Base-by-base conservation (phyloP, 1,284 basidiomycete genomes). In the Inonotus obliquus region DNA sequence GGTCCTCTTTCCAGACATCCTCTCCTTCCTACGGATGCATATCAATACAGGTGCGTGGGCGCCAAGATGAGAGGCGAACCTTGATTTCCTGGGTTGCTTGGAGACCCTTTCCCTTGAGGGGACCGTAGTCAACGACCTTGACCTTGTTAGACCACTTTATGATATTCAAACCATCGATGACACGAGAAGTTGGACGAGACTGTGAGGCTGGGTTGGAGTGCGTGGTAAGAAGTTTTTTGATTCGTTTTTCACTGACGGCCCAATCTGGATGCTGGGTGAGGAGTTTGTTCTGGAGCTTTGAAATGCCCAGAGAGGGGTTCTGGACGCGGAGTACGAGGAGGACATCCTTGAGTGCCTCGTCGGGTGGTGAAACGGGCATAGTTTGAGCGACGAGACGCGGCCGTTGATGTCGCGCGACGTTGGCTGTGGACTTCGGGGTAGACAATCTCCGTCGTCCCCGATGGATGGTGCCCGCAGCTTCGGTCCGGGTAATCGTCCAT, bases 1-100 rank as follows among this genome's bases (percentile, higher is more conserved):
- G 87, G 68, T 89, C 86, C 70, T 96, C 93, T 63, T 86, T 88
- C 89, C 93, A 96, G 4, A 96, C 69, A 9, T 84, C 76, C 65
- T 94, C 90, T 0, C 89, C 91, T 67, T 85, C 80, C 11, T 75
- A 73, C 61, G n/a, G 29, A 49, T 25, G n/a, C 32, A 23, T 17
- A 49, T 10, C 51, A 52, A 52, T 35, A 32, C 11, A 25, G 23
- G 17, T 32, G 29, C 3, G 51, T 35, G n/a, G 51, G 17, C n/a
- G n/a, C n/a, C n/a, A n/a, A n/a, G n/a, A n/a, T n/a, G 1, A 35
- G 51, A 13, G 6, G 19, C 27, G 32, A 25, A 52, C 51, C 21
- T n/a, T 38, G 37, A 95, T 87, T 53, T 80, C 76, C 58, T 84
- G 80, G 27, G 75, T 82, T 1, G 91, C 90, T 0, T 95, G 82